These are phyloP conservation scores for Olyra latifolia DNA, from an alignment of 176 grass and related monocot genomes.

Conservation along the genomic window DNA sequence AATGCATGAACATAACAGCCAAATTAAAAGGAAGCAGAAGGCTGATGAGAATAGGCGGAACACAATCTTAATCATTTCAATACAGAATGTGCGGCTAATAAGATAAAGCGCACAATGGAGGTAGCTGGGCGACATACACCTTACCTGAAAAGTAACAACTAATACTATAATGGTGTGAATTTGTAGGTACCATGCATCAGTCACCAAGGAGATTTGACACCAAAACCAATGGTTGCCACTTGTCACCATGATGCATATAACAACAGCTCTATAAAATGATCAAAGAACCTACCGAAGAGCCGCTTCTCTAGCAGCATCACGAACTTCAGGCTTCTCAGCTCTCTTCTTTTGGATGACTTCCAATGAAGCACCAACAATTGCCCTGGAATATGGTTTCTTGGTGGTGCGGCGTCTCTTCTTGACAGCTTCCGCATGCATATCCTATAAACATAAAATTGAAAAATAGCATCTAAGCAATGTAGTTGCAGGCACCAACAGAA, in stretches of 20 bases:
- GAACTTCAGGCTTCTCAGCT: conserved; percentile 73
- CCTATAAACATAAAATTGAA: conserved; percentile 28
- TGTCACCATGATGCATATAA: neutral
- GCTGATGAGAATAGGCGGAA: neutral
- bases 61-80: neutral
- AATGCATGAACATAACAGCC: neutral
- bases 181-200: neutral
- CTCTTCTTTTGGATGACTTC: conserved; percentile 85
- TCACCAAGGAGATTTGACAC: neutral
- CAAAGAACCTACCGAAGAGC: conserved; percentile 62
- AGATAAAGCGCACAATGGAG: neutral
- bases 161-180: neutral
- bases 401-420: conserved; percentile 68
- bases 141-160: neutral
- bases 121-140: neutral
- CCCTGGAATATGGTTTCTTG: conserved; percentile 80
- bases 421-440: conserved; percentile 71
- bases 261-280: neutral
- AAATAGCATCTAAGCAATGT: neutral
- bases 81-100: neutral
- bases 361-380: conserved; percentile 75
- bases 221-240: neutral
- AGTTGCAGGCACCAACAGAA: neutral
- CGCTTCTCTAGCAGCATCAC: conserved; percentile 76
- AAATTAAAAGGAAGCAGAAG: neutral